A percentile compares a stretch with the other conserved stretches of the same genome.
Evolutionary conservation across 148 eudicot species (phyloP).

Genomic region (Rhododendron simsii): DNA sequence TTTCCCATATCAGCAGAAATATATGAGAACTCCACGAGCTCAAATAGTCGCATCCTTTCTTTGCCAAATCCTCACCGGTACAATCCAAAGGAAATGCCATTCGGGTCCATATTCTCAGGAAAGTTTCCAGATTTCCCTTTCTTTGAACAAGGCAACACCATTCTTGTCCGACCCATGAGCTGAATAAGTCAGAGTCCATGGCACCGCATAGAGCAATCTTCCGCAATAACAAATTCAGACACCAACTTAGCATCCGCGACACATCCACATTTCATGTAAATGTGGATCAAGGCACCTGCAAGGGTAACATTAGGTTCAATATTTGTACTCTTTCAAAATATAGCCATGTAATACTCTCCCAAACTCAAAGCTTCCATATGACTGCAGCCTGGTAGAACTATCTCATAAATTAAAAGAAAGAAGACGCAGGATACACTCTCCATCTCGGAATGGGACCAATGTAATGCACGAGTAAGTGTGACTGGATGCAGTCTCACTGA

Average conservation of each 20-base stretch:
- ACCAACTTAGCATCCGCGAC: conserved; percentile 29
- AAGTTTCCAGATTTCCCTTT: background rate
- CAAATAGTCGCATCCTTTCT: background rate
- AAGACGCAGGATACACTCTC: no score
- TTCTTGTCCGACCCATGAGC: background rate
- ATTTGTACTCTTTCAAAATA: conserved; percentile 34
- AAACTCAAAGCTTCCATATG: conserved; percentile 31
- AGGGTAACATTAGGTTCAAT: conserved; percentile 21
- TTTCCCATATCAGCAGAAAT: background rate
- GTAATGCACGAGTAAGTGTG: background rate
- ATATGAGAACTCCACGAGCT: background rate
- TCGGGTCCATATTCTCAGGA: background rate
- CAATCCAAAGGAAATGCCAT: background rate
- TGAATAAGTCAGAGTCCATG: background rate
- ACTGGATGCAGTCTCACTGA: conserved; percentile 30
- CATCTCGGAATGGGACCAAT: no score
- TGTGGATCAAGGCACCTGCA: conserved; percentile 23
- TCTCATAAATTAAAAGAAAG: background rate
- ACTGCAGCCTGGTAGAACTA: conserved; percentile 43
- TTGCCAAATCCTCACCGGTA: background rate
- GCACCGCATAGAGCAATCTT: background rate
- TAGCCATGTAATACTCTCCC: conserved; percentile 39
- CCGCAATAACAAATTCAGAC: background rate
- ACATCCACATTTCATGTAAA: conserved; percentile 51
- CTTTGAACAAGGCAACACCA: background rate